Evolutionary conservation across 2,329 filamentous ascomycete species (phyloP), one percentile per base, ranked within the genome.

Genomic region (Talaromyces sp.): DNA sequence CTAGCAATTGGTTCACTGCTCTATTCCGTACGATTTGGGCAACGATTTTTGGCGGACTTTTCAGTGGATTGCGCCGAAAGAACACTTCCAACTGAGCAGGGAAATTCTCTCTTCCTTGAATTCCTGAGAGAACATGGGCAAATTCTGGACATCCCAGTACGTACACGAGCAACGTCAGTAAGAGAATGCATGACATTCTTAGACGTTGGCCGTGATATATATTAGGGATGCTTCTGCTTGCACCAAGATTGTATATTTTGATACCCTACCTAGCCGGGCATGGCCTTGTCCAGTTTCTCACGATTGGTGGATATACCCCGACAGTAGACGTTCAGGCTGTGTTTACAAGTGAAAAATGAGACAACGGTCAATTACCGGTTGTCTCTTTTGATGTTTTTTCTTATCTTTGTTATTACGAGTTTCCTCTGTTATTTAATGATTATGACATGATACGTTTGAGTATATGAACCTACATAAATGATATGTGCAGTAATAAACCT

Each of bases 21-120:
- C 65, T 76, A 59, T 67, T 74, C 63, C 73, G 72, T 52, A 69
- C 72, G 39, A 69, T 76, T 45, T 75, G 75, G 66, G 66, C 67
- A 50, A 70, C 68, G 61, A 72, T 76, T 64, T 71, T 76, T 60
- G 73, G 73, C 35, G 66, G 69, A 28, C 62, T 76, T 31, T 75
- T 76, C 63, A 64, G 70, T 22, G 67, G 69, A 25, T 73, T 75
- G 68, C 73, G 74, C 58, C 70, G 72, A 48, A 67, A 69, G 53
- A 69, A 66, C 58, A 53, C 64, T 37, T 45, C 57, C 13, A 33
- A 56, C 6, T 56, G 17, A 56, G 31, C n/a, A 40, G 10, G 21
- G n/a, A 54, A 46, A 11, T 13, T 17, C n/a, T 33, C 45, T 36
- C 13, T 57, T 63, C 60, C 64, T 71, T 60, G 68, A 69, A 69